phyloP scores from a whole-genome alignment of 768 basidiomycete species.

The Holtermanniella nyarrowii region DNA sequence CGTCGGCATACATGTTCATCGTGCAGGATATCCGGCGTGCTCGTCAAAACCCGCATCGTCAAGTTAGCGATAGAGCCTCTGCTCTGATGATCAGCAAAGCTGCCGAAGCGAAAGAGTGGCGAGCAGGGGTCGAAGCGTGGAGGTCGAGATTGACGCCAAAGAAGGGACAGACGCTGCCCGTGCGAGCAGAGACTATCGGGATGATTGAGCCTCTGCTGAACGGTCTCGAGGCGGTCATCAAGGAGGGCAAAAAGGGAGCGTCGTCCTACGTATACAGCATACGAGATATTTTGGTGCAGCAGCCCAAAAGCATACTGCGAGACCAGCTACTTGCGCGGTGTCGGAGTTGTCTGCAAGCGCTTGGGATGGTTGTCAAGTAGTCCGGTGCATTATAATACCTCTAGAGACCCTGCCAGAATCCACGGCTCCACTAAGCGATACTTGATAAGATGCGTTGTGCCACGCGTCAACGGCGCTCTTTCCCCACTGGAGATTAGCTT shows the following conservation, averaged over 20 bases:
- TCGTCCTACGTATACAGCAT: not conserved
- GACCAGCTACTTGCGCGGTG: not conserved
- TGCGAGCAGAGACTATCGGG: not conserved
- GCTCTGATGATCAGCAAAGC: not conserved
- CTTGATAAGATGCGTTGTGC: slow-evolving; percentile 68
- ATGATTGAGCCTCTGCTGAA: not conserved
- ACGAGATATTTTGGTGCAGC: not conserved
- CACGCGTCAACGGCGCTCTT: slow-evolving; percentile 62
- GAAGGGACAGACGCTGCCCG: not conserved
- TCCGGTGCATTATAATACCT: slow-evolving; percentile 24
- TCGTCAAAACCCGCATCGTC: not conserved
- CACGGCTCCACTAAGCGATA: slow-evolving; percentile 59
- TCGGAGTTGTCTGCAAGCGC: not conserved
- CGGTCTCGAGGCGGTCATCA: not conserved
- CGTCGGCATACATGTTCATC: too few species aligned
- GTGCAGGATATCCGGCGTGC: not conserved
- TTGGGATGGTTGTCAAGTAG: not conserved
- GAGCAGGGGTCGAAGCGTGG: not conserved
- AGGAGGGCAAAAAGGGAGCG: not conserved
- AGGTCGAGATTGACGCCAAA: not conserved
- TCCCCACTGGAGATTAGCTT: slow-evolving; percentile 48
- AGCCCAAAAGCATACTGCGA: not conserved
- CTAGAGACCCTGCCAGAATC: slow-evolving; percentile 38
- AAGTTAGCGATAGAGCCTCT: too few species aligned
- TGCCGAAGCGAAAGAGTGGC: not conserved